A percentile compares a stretch with the other conserved stretches of the same genome.
These are phyloP conservation scores for Dictyophora rubrovolvata DNA, from an alignment of 768 basidiomycete species.

Conservation along the genomic window DNA sequence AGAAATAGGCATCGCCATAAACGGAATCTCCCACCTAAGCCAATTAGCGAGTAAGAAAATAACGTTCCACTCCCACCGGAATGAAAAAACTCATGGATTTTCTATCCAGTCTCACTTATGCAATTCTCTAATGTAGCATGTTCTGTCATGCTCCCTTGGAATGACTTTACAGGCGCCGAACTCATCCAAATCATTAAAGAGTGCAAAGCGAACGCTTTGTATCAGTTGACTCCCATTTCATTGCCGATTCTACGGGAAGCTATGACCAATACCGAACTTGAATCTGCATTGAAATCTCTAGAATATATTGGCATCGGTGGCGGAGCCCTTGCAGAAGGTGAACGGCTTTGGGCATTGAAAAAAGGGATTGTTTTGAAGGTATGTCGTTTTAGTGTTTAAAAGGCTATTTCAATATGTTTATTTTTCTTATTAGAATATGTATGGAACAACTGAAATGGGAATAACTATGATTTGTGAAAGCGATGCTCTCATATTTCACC, in stretches of 20 bases:
- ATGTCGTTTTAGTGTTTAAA: background rate
- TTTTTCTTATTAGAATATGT: background rate
- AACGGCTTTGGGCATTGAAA: background rate
- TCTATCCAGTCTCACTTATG: background rate
- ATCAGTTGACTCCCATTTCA: background rate
- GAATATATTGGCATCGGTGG: background rate
- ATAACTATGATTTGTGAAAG: background rate
- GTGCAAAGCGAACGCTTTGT: background rate
- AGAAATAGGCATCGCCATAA: background rate
- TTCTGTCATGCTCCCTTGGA: background rate
- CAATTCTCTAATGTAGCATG: background rate
- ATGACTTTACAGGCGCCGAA: background rate
- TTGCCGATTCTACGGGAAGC: background rate
- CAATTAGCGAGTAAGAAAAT: background rate
- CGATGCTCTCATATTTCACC: background rate
- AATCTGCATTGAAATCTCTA: background rate
- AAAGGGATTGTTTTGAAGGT: background rate
- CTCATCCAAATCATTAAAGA: background rate
- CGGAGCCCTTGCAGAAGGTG: background rate
- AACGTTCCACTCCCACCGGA: background rate
- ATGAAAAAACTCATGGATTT: background rate
- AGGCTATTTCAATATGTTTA: background rate
- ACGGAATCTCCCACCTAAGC: background rate
- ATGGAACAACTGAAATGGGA: background rate
- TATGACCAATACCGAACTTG: background rate